phyloP scores from a whole-genome alignment of 805 yeast genomes.

The Yarrowia sp. region DNA sequence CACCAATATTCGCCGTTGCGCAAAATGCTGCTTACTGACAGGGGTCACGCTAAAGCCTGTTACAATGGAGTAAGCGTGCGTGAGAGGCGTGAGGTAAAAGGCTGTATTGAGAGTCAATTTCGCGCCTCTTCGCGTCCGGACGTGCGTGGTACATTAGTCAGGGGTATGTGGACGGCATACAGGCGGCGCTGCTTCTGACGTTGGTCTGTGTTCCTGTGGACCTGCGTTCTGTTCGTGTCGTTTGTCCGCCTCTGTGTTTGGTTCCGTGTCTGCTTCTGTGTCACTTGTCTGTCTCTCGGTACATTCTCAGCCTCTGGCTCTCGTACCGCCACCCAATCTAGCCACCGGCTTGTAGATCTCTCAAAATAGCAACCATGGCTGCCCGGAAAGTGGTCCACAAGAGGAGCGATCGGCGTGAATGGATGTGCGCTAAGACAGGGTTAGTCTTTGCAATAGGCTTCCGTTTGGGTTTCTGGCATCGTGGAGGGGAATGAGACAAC shows the following conservation, averaged over 20 bases:
- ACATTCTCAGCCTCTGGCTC: not conserved
- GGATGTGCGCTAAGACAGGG: not conserved
- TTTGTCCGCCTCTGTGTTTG: no score
- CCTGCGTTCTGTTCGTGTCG: no score
- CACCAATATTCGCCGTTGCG: no score
- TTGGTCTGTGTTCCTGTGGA: no score
- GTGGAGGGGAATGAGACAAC: not conserved
- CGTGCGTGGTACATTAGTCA: no score
- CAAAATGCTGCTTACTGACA: not conserved
- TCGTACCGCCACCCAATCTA: constrained; percentile 6
- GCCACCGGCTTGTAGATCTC: constrained; percentile 10
- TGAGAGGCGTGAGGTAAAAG: not conserved
- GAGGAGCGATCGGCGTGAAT: constrained; percentile 1
- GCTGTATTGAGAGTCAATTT: not conserved
- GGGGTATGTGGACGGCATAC: no score
- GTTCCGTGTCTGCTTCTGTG: no score
- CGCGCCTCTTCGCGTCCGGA: not conserved
- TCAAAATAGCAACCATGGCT: constrained; percentile 15
- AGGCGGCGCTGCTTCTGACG: no score
- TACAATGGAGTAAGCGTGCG: not conserved
- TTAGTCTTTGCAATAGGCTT: constrained; percentile 7
- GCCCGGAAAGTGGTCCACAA: not conserved
- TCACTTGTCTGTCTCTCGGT: no score
- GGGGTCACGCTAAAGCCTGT: not conserved
- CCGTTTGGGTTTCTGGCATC: not conserved